These are phyloP conservation scores for Phoma sp. DNA, from an alignment of 2,329 filamentous ascomycete genomes.

Conservation along the genomic window DNA sequence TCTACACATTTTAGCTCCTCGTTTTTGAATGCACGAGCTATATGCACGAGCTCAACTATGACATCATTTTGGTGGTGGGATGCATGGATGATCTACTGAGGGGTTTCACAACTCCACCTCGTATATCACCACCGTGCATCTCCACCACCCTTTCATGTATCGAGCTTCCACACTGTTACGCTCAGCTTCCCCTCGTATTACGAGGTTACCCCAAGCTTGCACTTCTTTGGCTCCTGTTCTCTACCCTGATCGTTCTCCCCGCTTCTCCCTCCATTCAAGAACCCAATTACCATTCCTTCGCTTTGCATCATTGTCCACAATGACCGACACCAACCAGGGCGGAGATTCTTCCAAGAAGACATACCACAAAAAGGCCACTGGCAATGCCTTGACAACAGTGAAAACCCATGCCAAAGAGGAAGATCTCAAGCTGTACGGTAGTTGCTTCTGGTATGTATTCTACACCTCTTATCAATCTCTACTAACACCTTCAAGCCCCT, in stretches of 20 bases:
- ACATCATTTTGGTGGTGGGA: slow-evolving; percentile 18
- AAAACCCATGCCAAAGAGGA: slow-evolving; percentile 74
- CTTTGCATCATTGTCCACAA: slow-evolving; percentile 37
- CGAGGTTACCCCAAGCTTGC: not conserved
- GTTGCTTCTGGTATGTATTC: slow-evolving; percentile 76
- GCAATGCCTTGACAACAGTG: slow-evolving; percentile 72
- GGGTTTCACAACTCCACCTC: slow-evolving; percentile 4
- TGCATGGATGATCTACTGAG: slow-evolving; percentile 11
- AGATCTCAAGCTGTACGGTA: slow-evolving; percentile 79
- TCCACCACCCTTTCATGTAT: slow-evolving; percentile 17
- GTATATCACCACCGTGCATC: slow-evolving; percentile 6
- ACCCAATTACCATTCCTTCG: not conserved
- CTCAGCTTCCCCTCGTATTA: not conserved
- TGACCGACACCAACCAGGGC: slow-evolving; percentile 58
- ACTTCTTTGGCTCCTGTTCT: not conserved
- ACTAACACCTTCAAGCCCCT: slow-evolving; percentile 63
- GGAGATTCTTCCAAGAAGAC: slow-evolving; percentile 66
- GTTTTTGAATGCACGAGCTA: not conserved
- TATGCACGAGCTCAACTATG: slow-evolving; percentile 7
- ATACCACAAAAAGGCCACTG: slow-evolving; percentile 75
- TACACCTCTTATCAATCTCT: slow-evolving; percentile 14
- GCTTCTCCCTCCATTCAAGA: not conserved
- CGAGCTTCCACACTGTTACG: not conserved
- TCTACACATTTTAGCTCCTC: not conserved
- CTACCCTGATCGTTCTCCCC: not conserved